phyloP scores from a whole-genome alignment of 257 asterid genomes.

The Cordia subcordata region DNA sequence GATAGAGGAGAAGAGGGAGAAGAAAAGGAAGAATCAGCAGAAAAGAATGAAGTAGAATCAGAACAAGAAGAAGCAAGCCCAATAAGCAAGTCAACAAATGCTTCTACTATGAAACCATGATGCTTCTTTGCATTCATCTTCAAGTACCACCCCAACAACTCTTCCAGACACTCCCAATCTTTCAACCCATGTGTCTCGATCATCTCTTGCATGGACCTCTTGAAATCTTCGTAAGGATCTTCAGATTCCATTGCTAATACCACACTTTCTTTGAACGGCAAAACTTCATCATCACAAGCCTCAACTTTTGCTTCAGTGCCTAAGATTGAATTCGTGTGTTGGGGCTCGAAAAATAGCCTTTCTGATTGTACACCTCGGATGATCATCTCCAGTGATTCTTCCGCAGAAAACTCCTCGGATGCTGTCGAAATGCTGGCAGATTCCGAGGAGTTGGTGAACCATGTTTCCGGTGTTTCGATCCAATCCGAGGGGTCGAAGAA shows the following conservation, averaged over 20 bases:
- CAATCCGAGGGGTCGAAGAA: constrained; percentile 39
- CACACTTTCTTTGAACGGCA: constrained; percentile 22
- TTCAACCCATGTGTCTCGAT: constrained; percentile 23
- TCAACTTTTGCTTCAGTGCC: neutral
- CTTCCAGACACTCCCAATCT: constrained; percentile 29
- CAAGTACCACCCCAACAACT: constrained; percentile 29
- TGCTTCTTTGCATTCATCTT: constrained; percentile 24
- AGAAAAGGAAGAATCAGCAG: constrained; percentile 53
- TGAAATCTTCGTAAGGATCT: constrained; percentile 35
- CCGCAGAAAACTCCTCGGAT: constrained; percentile 9
- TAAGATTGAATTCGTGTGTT: neutral
- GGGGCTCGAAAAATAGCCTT: constrained; percentile 4
- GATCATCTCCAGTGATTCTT: constrained; percentile 1
- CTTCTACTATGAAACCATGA: constrained; percentile 28
- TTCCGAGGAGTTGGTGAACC: constrained; percentile 41
- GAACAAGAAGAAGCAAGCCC: constrained; percentile 13
- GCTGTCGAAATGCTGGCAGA: constrained; percentile 17
- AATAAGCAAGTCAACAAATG: constrained; percentile 29
- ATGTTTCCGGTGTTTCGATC: constrained; percentile 33
- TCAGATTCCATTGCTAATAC: constrained; percentile 25
- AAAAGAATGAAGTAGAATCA: constrained; percentile 36
- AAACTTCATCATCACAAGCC: neutral
- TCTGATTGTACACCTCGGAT: constrained; percentile 1
- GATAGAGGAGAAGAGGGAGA: constrained; percentile 34
- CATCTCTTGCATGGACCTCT: constrained; percentile 37